These are phyloP conservation scores for Hyparrhenia diplandra DNA, from an alignment of 176 grass and related monocot species.

Conservation along the genomic window DNA sequence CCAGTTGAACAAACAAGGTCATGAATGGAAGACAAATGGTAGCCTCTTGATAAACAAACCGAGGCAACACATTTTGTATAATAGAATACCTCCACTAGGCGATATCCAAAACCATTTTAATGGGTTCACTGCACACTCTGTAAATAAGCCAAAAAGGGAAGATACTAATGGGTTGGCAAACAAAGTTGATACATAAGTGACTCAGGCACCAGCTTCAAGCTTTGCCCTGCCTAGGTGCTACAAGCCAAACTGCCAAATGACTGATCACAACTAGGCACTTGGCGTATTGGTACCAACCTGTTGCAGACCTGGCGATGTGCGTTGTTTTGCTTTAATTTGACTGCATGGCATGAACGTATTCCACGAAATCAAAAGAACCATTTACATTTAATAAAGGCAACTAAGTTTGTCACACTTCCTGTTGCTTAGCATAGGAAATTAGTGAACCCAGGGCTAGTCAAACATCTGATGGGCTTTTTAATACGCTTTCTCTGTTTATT, in stretches of 20 bases:
- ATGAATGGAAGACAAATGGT: not conserved
- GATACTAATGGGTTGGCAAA: not conserved
- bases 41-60: not conserved
- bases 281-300: not conserved
- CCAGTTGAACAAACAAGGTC: not conserved
- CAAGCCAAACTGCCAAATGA: not conserved
- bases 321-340: not conserved
- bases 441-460: not conserved
- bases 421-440: not conserved
- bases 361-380: too few species aligned
- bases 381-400: not conserved
- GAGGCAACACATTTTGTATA: not conserved
- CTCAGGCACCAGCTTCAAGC: not conserved
- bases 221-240: not conserved
- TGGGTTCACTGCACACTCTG: not conserved
- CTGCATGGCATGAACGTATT: too few species aligned
- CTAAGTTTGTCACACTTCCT: not conserved
- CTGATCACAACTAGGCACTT: not conserved
- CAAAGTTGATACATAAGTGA: not conserved
- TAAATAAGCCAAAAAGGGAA: not conserved
- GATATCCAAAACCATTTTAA: not conserved
- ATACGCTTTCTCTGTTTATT: not conserved
- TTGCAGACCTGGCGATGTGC: not conserved
- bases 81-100: not conserved
- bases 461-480: not conserved